These are phyloP conservation scores for Rhynchosporium secalis DNA, from an alignment of 2,329 filamentous ascomycete genomes.

Conservation along the genomic window DNA sequence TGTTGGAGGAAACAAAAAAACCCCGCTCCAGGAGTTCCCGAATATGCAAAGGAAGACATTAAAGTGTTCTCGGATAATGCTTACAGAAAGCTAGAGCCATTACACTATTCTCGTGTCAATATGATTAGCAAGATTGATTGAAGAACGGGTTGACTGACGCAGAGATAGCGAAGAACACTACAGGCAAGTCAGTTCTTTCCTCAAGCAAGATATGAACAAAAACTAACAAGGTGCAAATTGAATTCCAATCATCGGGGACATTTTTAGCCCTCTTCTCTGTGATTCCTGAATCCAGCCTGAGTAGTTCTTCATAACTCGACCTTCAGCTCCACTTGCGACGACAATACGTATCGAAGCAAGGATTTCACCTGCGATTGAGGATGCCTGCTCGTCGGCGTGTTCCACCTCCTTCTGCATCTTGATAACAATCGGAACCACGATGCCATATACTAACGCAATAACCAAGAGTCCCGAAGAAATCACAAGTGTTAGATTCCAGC, in stretches of 20 bases:
- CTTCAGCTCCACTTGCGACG: conserved; percentile 61
- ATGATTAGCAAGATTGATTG: background rate
- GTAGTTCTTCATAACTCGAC: conserved; percentile 54
- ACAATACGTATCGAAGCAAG: conserved; percentile 62
- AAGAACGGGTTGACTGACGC: conserved; percentile 16
- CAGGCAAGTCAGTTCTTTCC: background rate
- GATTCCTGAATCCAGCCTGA: conserved; percentile 55
- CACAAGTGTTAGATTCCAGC: conserved; percentile 60
- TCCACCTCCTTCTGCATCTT: conserved; percentile 49
- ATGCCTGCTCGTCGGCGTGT: conserved; percentile 56
- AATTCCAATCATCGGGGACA: conserved; percentile 51
- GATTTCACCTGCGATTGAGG: conserved; percentile 61
- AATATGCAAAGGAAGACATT: too few species aligned
- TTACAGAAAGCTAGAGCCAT: conserved; percentile 62
- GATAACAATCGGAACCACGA: conserved; percentile 56
- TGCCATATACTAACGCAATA: conserved; percentile 50
- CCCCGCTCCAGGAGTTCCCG: too few species aligned
- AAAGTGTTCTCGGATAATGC: too few species aligned
- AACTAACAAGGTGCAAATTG: conserved; percentile 50
- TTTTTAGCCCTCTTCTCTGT: conserved; percentile 49
- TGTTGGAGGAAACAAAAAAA: conserved; percentile 53
- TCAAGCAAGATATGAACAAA: background rate
- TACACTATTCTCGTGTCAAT: conserved; percentile 40
- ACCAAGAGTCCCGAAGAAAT: conserved; percentile 54
- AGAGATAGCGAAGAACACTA: conserved; percentile 42